These are phyloP conservation scores for Claviceps arundinis DNA, from an alignment of 2,329 filamentous ascomycete genomes.

Conservation along the genomic window DNA sequence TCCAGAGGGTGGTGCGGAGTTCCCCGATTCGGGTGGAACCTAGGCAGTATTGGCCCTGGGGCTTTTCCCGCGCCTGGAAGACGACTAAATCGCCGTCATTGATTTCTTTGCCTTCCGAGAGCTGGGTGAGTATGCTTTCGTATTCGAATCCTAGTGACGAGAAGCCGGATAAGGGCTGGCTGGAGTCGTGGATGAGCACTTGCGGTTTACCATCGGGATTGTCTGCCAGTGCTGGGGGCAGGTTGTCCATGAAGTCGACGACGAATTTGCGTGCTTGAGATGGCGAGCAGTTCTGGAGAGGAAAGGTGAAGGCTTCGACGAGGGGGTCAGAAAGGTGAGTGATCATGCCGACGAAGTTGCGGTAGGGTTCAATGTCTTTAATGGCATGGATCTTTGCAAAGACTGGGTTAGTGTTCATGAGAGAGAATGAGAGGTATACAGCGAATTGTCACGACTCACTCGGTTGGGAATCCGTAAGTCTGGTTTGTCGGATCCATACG, in stretches of 20 bases:
- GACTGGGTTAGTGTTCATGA: slow-evolving; percentile 6
- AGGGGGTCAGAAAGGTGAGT: slow-evolving; percentile 53
- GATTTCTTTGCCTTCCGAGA: slow-evolving; percentile 29
- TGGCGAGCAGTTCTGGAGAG: slow-evolving; percentile 37
- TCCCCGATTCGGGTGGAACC: slow-evolving; percentile 63
- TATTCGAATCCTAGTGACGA: slow-evolving; percentile 56
- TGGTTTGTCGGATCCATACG: slow-evolving; percentile 84
- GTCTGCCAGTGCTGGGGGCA: slow-evolving; percentile 43
- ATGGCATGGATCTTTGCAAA: slow-evolving; percentile 46
- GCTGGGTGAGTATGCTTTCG: slow-evolving; percentile 38
- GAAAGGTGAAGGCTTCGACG: slow-evolving; percentile 63
- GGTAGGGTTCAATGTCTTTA: slow-evolving; percentile 40
- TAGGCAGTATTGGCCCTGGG: slow-evolving; percentile 36
- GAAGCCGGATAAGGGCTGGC: slow-evolving; percentile 63
- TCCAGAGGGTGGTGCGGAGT: slow-evolving; percentile 57
- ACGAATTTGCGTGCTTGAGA: slow-evolving; percentile 49
- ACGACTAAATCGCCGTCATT: slow-evolving; percentile 61
- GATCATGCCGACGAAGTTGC: slow-evolving; percentile 63
- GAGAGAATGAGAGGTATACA: neutral
- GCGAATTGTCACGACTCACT: slow-evolving; percentile 25
- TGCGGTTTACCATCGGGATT: slow-evolving; percentile 71
- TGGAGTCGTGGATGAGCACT: slow-evolving; percentile 60
- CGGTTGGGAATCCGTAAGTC: slow-evolving; percentile 64
- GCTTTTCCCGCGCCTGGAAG: slow-evolving; percentile 61
- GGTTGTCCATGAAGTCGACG: slow-evolving; percentile 54